Evolutionary conservation across 176 grass and related monocot genomes (phyloP), one percentile per base, ranked within the genome.

Genomic region (Rhynchospora pubera): DNA sequence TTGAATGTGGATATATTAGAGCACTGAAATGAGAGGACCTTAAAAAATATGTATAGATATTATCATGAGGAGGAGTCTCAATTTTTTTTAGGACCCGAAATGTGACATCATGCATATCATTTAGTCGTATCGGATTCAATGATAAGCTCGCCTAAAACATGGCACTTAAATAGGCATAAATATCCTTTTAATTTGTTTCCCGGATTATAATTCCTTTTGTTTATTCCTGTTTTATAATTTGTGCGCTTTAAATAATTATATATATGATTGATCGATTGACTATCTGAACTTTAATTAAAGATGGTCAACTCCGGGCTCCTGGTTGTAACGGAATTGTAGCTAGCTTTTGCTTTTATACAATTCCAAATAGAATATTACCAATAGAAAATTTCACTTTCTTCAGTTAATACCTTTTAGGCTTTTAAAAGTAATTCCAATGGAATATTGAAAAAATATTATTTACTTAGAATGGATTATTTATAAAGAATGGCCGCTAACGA

Each of bases 1-100:
- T 77, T 77, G 19, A 30, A 56, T 77, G 13, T 56, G 72, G 72
- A 76, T 76, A 30, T 55, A 12, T 76, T 55, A 76, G 23, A 52
- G 4, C 50, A 76, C 21, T 53, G 34, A 39, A 75, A 52, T 52
- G 45, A 9, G 13, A 76, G 46, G 5, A 76, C 52, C 21, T 15
- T 16, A 74, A 55, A n/a, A n/a, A 32, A 5, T 39, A 39, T 43
- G 65, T 44, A 34, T 45, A 44, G 18, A 16, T 66, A 32, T 66
- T 66, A 65, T 32, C 15, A 42, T 12, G 6, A 6, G 28, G 30
- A 66, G 14, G n/a, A n/a, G n/a, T n/a, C n/a, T n/a, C n/a, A n/a
- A n/a, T n/a, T 65, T 30, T 13, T 64, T 64, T 68, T 1, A 42
- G 65, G 32, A 43, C 43, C 14, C 5, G n/a, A 68, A 43, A 44